Conservation (phyloP, 768 basidiomycete genomes). For the Lentinula boryana region DNA sequence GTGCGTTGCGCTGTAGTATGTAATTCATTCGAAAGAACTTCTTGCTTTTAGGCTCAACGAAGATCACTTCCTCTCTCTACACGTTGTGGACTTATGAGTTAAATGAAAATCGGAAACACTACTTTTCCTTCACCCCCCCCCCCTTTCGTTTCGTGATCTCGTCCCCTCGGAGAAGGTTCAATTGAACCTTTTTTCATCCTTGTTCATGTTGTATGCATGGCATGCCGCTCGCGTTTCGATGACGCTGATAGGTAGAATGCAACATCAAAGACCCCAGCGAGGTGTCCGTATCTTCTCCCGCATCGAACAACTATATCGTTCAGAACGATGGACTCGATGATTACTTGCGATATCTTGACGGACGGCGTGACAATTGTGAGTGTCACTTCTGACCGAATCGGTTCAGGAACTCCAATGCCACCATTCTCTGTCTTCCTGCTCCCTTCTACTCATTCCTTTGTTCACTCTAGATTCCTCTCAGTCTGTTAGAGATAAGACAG, state of each 20-base stretch:
- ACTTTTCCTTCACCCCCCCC: background rate
- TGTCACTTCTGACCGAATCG: no score
- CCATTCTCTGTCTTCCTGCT: no score
- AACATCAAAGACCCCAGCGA: no score
- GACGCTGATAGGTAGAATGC: no score
- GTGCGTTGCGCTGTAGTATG: conserved; percentile 71
- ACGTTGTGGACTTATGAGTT: background rate
- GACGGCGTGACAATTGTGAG: no score
- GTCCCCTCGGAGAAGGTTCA: no score
- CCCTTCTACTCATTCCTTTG: conserved; percentile 25
- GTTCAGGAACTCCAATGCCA: no score
- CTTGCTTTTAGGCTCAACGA: background rate
- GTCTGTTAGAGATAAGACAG: conserved; percentile 58
- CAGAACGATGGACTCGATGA: conserved; percentile 95
- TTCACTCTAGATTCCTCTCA: conserved; percentile 33
- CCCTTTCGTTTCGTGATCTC: background rate
- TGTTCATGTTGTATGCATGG: no score
- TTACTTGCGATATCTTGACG: conserved; percentile 86
- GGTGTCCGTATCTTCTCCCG: no score
- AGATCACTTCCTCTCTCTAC: background rate
- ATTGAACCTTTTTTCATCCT: no score
- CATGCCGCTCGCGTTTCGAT: no score
- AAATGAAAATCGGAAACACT: background rate
- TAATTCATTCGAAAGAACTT: conserved; percentile 38
- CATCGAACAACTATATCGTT: conserved; percentile 94